Conservation (phyloP, 371 early-diverging fungal genomes). For the Lichtheimia corymbifera region DNA sequence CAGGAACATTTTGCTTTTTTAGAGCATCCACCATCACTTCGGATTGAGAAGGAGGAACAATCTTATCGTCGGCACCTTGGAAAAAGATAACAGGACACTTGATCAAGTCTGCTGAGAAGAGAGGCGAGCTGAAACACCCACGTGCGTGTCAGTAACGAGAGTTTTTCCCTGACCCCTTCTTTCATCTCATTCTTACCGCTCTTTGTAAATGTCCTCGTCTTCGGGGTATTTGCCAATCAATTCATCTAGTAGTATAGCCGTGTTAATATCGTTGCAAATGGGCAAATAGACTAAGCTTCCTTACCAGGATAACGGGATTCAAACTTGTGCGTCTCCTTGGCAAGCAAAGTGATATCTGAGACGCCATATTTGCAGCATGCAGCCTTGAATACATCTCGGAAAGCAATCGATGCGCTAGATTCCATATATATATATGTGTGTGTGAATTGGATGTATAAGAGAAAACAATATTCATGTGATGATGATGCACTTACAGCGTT, state of each 20-base stretch:
- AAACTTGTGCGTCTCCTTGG: conserved; percentile 79
- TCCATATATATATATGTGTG: not conserved
- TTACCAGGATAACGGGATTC: conserved; percentile 63
- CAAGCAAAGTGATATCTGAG: conserved; percentile 66
- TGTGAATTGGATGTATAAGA: not conserved
- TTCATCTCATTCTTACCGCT: conserved; percentile 23
- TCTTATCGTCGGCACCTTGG: conserved; percentile 77
- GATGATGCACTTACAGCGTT: conserved; percentile 45
- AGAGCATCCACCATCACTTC: conserved; percentile 72
- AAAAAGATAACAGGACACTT: conserved; percentile 71
- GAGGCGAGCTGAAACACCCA: conserved; percentile 44
- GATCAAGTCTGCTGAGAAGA: conserved; percentile 59
- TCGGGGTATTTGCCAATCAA: conserved; percentile 70
- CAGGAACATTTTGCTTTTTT: conserved; percentile 58
- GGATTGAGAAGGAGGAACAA: conserved; percentile 79
- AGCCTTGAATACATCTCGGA: conserved; percentile 74
- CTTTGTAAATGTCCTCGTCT: conserved; percentile 52
- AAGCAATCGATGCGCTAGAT: conserved; percentile 58
- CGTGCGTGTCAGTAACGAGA: not conserved
- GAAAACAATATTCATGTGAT: not conserved
- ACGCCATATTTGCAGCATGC: conserved; percentile 72
- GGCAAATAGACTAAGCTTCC: not conserved
- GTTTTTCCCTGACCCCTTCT: too few species aligned
- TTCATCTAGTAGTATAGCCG: conserved; percentile 19
- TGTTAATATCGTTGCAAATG: not conserved